phyloP scores from a whole-genome alignment of 495 filamentous ascomycete genomes.

The Penicillium desertorum region DNA sequence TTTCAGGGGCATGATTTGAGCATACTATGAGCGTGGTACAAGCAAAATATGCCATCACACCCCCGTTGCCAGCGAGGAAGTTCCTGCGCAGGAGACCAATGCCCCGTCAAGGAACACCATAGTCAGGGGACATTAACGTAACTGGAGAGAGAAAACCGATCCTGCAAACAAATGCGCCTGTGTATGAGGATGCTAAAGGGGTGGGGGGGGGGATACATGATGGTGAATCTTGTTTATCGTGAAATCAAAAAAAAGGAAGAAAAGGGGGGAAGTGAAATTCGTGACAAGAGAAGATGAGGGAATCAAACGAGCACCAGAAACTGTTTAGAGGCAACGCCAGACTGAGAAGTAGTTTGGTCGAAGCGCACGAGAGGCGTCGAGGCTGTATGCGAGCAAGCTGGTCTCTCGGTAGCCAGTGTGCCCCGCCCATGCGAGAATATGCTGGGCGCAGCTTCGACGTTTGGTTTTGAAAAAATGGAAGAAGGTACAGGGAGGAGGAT shows the following conservation, averaged over 20 bases:
- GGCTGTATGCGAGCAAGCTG: not conserved
- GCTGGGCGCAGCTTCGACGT: constrained; percentile 9
- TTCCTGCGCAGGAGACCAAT: constrained; percentile 15
- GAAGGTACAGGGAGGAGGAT: constrained; percentile 3
- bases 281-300: constrained; percentile 21
- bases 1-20: constrained; percentile 15
- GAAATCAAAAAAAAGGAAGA: constrained; percentile 36
- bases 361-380: constrained; percentile 5
- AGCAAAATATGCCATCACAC: constrained; percentile 14
- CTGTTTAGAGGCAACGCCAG: constrained; percentile 6
- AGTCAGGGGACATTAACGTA: constrained; percentile 31
- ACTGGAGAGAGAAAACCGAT: constrained; percentile 30
- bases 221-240: constrained; percentile 59
- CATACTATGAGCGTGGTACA: constrained; percentile 6
- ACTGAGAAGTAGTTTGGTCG: constrained; percentile 7
- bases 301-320: constrained; percentile 14
- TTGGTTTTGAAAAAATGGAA: not conserved
- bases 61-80: constrained; percentile 18
- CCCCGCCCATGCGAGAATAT: constrained; percentile 1
- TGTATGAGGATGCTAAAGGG: constrained; percentile 48
- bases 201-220: constrained; percentile 52
- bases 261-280: constrained; percentile 23
- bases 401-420: not conserved
- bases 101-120: constrained; percentile 17
- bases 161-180: constrained; percentile 46